A percentile compares a stretch with the other conserved stretches of the same genome.
phyloP scores from a whole-genome alignment of 352 stramenopile genomes.

The Globisporangium nunn region DNA sequence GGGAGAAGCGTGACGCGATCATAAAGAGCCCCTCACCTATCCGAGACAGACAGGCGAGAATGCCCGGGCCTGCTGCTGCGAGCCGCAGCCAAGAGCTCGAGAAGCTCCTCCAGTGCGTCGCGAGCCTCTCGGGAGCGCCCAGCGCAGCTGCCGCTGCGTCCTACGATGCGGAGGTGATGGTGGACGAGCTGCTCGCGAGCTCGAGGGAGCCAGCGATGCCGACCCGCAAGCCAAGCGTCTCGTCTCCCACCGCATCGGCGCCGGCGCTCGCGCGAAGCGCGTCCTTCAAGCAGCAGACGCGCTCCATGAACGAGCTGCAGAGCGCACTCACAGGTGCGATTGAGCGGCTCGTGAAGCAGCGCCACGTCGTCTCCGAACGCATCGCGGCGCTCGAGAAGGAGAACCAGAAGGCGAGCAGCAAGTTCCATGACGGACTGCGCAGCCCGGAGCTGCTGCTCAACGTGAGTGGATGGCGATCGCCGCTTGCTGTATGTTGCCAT shows the following conservation, averaged over 20 bases:
- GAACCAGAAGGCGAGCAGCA: slow-evolving; percentile 41
- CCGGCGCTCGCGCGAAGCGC: background rate
- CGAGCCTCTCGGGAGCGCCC: slow-evolving; percentile 6
- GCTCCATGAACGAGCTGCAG: slow-evolving; percentile 61
- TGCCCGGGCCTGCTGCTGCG: slow-evolving; percentile 9
- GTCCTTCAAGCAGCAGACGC: slow-evolving; percentile 53
- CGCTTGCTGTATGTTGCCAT: background rate
- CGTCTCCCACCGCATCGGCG: background rate
- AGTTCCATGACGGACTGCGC: slow-evolving; percentile 57
- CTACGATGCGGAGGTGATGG: slow-evolving; percentile 69
- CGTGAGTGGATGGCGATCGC: slow-evolving; percentile 12
- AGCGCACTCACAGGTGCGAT: slow-evolving; percentile 50
- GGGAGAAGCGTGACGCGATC: no score
- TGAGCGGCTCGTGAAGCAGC: slow-evolving; percentile 46
- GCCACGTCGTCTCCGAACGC: slow-evolving; percentile 42
- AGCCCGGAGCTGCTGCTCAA: slow-evolving; percentile 52
- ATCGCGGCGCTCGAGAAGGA: slow-evolving; percentile 60
- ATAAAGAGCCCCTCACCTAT: no score
- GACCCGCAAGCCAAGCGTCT: slow-evolving; percentile 12
- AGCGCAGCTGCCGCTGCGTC: slow-evolving; percentile 1
- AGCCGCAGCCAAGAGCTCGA: slow-evolving; percentile 46
- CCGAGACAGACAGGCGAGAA: background rate
- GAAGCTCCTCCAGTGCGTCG: slow-evolving; percentile 34
- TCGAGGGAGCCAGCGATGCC: slow-evolving; percentile 32
- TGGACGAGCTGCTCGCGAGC: slow-evolving; percentile 66